Evolutionary conservation across 495 filamentous ascomycete species (phyloP).

Genomic region (Amphirosellinia nigrospora): DNA sequence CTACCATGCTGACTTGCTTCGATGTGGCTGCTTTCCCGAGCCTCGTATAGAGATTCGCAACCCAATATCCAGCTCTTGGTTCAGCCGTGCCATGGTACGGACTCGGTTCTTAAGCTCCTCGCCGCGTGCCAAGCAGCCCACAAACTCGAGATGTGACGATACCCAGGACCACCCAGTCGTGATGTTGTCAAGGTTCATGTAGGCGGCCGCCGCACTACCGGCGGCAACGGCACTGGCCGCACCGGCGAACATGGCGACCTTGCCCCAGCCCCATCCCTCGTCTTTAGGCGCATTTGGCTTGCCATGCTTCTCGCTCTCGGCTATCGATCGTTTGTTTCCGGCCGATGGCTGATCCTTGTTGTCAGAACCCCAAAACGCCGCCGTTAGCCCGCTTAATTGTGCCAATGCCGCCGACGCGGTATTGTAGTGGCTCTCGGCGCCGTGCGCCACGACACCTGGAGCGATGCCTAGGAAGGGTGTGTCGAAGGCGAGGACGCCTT

Average conservation of each 20-base stretch:
- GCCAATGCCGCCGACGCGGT: constrained; percentile 72
- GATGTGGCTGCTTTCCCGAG: constrained; percentile 68
- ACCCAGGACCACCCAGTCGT: constrained; percentile 77
- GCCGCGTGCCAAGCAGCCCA: constrained; percentile 80
- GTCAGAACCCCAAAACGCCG: constrained; percentile 61
- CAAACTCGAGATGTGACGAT: constrained; percentile 91
- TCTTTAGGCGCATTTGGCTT: constrained; percentile 48
- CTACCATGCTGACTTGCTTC: constrained; percentile 51
- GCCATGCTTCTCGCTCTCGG: constrained; percentile 35
- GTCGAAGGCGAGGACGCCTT: constrained; percentile 91
- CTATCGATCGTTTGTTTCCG: constrained; percentile 32
- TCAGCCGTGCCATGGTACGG: constrained; percentile 60
- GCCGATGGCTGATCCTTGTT: constrained; percentile 24
- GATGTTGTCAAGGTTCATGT: constrained; percentile 80
- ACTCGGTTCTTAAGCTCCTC: constrained; percentile 78
- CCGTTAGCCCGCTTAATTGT: constrained; percentile 66
- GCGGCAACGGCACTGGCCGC: constrained; percentile 81
- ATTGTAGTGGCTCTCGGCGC: constrained; percentile 84
- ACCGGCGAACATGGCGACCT: constrained; percentile 81
- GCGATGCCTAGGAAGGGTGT: constrained; percentile 92
- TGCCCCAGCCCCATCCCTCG: constrained; percentile 75
- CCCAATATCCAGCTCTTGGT: constrained; percentile 62
- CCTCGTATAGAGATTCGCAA: constrained; percentile 82
- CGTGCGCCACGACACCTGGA: constrained; percentile 86
- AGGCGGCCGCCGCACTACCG: constrained; percentile 86